Percentiles rank a stretch among this genome's conserved stretches.
Evolutionary conservation across 345 rosid genomes (phyloP).

Genomic region (Geranium rotundifolium): DNA sequence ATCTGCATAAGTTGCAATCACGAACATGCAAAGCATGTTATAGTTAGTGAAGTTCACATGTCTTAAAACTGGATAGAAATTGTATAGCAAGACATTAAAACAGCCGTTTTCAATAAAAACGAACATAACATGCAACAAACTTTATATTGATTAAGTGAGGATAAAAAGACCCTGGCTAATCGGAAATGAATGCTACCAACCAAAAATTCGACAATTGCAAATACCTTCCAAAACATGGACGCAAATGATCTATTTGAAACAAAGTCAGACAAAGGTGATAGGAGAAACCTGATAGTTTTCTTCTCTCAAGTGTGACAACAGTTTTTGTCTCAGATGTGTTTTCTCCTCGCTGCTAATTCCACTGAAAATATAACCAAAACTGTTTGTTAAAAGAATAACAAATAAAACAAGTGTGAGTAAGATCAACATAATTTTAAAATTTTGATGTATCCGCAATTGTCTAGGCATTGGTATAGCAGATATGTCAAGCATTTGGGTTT

Average conservation of each 20-base stretch:
- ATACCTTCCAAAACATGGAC: not conserved
- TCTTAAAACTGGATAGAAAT: not conserved
- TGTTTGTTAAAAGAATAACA: not conserved
- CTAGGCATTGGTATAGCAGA: not conserved
- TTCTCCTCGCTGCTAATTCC: constrained; percentile 86
- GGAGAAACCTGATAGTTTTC: constrained; percentile 60
- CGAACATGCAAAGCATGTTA: constrained; percentile 2
- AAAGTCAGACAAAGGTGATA: constrained; percentile 5
- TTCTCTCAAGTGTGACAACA: constrained; percentile 73
- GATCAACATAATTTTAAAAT: not conserved
- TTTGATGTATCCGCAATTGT: not conserved
- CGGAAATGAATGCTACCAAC: not conserved
- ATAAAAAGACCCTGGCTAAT: not conserved
- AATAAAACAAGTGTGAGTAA: not conserved
- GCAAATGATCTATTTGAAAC: not conserved
- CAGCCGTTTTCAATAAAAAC: not conserved
- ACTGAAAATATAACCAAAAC: constrained; percentile 28
- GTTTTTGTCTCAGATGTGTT: constrained; percentile 57
- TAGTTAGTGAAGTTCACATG: constrained; percentile 3
- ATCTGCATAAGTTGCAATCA: constrained; percentile 32
- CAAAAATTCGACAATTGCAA: not conserved
- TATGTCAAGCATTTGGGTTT: too few relatives aligned
- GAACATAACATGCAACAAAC: not conserved
- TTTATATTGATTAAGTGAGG: not conserved
- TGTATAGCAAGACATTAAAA: not conserved